Conservation (phyloP, 164 flowering plant species). For the Aristolochia fimbriata region DNA sequence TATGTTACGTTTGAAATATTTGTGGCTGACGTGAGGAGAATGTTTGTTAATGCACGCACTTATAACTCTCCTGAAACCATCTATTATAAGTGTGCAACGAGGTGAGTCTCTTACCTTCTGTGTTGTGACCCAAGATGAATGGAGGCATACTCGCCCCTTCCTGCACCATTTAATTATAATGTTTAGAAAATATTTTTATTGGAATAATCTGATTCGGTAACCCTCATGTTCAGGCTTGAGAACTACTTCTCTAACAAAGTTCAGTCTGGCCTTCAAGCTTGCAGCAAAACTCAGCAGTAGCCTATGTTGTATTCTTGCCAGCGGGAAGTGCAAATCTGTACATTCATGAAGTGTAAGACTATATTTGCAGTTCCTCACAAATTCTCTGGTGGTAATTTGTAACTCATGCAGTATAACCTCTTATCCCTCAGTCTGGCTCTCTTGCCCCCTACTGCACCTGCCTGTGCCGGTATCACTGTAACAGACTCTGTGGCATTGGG, state of each 20-base stretch:
- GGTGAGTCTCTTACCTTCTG: slow-evolving; percentile 25
- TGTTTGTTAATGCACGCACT: slow-evolving; percentile 85
- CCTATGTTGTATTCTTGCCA: too few relatives aligned
- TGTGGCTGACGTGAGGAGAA: slow-evolving; percentile 79
- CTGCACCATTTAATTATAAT: neutral
- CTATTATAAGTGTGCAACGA: slow-evolving; percentile 84
- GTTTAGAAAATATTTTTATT: neutral
- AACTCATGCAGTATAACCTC: too few relatives aligned
- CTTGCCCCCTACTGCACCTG: too few relatives aligned
- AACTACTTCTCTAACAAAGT: slow-evolving; percentile 62
- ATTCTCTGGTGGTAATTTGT: too few relatives aligned
- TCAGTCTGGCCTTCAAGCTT: slow-evolving; percentile 58
- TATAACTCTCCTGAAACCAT: slow-evolving; percentile 96
- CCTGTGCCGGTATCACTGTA: too few relatives aligned
- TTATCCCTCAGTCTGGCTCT: too few relatives aligned
- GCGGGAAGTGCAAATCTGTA: too few relatives aligned
- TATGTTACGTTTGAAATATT: slow-evolving; percentile 98
- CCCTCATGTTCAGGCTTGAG: slow-evolving; percentile 48
- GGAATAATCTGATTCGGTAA: neutral
- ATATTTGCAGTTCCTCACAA: too few relatives aligned
- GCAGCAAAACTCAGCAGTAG: slow-evolving; percentile 42
- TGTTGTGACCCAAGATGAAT: neutral
- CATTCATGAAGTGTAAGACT: too few relatives aligned
- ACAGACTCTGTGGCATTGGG: too few relatives aligned
- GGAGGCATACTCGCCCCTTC: neutral